A percentile compares a stretch with the other conserved stretches of the same genome.
These are phyloP conservation scores for Mortierella sp. DNA, from an alignment of 371 early-diverging fungal genomes.

Conservation along the genomic window DNA sequence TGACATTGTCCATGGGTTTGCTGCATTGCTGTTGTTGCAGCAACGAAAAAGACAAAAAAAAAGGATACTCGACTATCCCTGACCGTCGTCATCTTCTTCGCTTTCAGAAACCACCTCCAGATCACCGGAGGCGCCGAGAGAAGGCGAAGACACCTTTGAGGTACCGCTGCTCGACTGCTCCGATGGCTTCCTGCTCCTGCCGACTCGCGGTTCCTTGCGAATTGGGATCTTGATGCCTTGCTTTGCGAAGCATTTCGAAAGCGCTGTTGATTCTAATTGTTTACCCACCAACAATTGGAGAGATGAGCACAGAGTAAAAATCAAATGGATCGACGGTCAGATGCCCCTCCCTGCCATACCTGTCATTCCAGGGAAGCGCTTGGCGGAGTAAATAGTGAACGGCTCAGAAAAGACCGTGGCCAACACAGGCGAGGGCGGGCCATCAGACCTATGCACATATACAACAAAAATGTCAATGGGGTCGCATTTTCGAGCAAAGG, in stretches of 20 bases:
- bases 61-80: neutral
- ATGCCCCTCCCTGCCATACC: too few relatives aligned
- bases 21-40: too few relatives aligned
- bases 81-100: slow-evolving; percentile 34
- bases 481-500: too few relatives aligned
- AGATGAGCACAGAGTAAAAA: too few relatives aligned
- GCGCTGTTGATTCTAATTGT: slow-evolving; percentile 66
- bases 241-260: slow-evolving; percentile 75
- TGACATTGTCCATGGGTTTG: neutral
- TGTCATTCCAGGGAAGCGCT: slow-evolving; percentile 75
- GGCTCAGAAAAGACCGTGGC: slow-evolving; percentile 59
- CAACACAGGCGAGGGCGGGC: slow-evolving; percentile 40
- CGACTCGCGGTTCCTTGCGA: slow-evolving; percentile 57
- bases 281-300: too few relatives aligned
- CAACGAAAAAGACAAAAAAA: too few relatives aligned
- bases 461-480: neutral
- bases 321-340: neutral
- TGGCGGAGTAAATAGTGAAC: slow-evolving; percentile 71
- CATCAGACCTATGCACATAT: slow-evolving; percentile 14
- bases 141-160: neutral
- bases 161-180: slow-evolving; percentile 11
- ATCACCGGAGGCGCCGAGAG: slow-evolving; percentile 8
- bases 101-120: slow-evolving; percentile 18
- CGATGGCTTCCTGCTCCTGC: slow-evolving; percentile 15
- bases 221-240: slow-evolving; percentile 80